Base-by-base conservation (phyloP, 805 yeast species). In the Pichia occidentalis region DNA sequence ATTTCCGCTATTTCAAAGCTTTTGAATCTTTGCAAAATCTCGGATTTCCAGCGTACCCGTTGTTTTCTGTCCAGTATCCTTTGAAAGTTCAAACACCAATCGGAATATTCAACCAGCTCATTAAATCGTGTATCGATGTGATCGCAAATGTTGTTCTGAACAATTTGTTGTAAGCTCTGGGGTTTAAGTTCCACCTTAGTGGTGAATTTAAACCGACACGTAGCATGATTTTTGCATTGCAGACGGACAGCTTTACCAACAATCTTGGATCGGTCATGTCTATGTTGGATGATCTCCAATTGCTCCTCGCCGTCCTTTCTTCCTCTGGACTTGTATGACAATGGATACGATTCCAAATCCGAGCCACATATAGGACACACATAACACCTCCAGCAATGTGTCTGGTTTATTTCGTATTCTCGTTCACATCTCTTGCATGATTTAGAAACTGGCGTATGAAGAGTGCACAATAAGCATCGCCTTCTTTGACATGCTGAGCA, bases 111-210 rank as follows among this genome's bases (percentile, higher is more conserved):
- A 7, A 27, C 19, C 37, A 52, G 38, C 7, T 34, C 36, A 3
- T 33, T 30, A 36, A 49, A 53, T 20, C 45, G 35, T 6, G 18
- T 25, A 12, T 49, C 45, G 2, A 30, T 31, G 7, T 26, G 29
- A 28, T 27, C 26, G 3, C 36, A 40, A 4, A 40, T 37, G 14
- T 53, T 49, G 1, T 42, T 23, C 11, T 36, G 43, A 12, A 64
- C 44, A 9, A 64, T 60, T 2, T 53, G 46, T 5, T 42, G 29
- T 28, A 72, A 43, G 6, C 74, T 57, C 33, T 59, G 65, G 1
- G 76, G 76, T 37, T 59, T 67, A 16, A 53, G 50, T 7, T 70
- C 57, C 4, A 61, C 39, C 1, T 57, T 60, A 1, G 75, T 65
- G n/a, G 45, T 38, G 38, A 60, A 71, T 13, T 46, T 39, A 40